Conservation (phyloP, 2,329 filamentous ascomycete genomes). For the Cladosporium phlei region DNA sequence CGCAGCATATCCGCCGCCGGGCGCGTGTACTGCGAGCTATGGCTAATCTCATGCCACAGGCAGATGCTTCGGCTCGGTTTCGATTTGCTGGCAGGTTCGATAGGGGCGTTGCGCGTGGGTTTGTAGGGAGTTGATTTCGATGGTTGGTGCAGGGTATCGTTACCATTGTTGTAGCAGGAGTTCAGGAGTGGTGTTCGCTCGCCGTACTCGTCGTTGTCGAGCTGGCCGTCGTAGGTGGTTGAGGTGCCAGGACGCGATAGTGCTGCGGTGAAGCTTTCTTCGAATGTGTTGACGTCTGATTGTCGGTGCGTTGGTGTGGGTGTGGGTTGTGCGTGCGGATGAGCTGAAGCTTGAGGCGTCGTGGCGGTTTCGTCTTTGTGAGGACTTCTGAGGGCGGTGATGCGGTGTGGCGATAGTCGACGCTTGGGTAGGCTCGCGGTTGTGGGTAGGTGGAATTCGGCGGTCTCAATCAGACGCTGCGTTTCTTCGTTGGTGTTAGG, state of each 20-base stretch:
- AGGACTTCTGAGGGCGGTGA: background rate
- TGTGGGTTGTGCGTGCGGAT: background rate
- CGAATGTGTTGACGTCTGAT: constrained; percentile 3
- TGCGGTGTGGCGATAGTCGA: background rate
- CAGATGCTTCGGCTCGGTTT: constrained; percentile 16
- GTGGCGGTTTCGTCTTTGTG: background rate
- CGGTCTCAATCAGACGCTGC: background rate
- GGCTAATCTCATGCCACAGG: constrained; percentile 18
- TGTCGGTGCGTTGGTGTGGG: background rate
- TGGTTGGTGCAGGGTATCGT: background rate
- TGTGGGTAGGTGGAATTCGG: background rate
- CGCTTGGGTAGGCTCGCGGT: background rate
- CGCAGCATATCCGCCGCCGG: constrained; percentile 20
- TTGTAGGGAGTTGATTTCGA: too few species aligned
- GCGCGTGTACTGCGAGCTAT: constrained; percentile 21
- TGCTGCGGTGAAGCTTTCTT: constrained; percentile 7
- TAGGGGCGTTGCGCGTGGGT: background rate
- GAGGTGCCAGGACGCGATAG: background rate
- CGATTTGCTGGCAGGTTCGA: constrained; percentile 12
- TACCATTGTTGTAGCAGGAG: constrained; percentile 1
- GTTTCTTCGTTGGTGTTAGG: background rate
- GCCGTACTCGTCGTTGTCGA: background rate
- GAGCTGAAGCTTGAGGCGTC: too few species aligned
- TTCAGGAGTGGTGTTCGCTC: constrained; percentile 1
- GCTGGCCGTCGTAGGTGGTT: background rate